Base-by-base conservation (phyloP, 139 green algal genomes). In the Auxenochlorella pyrenoidosa region DNA sequence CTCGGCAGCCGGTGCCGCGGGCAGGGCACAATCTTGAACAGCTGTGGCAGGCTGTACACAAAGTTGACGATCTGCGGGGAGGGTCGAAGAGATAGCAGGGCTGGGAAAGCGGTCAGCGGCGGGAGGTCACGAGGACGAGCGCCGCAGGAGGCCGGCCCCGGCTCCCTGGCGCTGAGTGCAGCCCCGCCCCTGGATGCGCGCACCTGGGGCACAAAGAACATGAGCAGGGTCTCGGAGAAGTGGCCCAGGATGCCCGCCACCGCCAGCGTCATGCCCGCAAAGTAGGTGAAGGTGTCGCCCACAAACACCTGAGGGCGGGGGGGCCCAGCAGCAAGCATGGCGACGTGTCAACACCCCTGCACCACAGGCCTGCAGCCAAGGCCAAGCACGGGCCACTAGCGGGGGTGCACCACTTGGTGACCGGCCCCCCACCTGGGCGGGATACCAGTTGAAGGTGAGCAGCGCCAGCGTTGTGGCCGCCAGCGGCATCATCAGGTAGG, bases 241-340 rank as follows among this genome's bases (percentile, higher is more conserved):
- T 99, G 98, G 26, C 98, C 98, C 47, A 99, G 92, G 77, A 99
- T 99, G 80, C 98, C 97, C 0, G 96, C 96, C 15, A 99, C 97
- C 18, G 96, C 97, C n/a, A 99, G 93, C 0, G 96, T 92, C 97
- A 99, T 99, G 86, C 98, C 98, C 0, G 97, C 97, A 95, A 99
- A 99, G 90, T 99, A 99, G n/a, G 98, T 99, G 93, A 97, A 99
- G 2, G 98, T 99, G 93, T 99, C 98, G 18, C 98, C 98, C 68
- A 99, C 97, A 92, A 99, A 99, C 12, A 99, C 96, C 34, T 90
- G 83, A 85, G 41, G 28, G 47, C 15, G 72, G 6, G 43, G 44
- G 28, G 63, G 34, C n/a, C n/a, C n/a, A n/a, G n/a, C n/a, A n/a
- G n/a, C n/a, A n/a, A n/a, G n/a, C n/a, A n/a, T n/a, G n/a, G n/a